phyloP scores from a whole-genome alignment of 176 grass and related monocot species.

The Musa schizocarpa region DNA sequence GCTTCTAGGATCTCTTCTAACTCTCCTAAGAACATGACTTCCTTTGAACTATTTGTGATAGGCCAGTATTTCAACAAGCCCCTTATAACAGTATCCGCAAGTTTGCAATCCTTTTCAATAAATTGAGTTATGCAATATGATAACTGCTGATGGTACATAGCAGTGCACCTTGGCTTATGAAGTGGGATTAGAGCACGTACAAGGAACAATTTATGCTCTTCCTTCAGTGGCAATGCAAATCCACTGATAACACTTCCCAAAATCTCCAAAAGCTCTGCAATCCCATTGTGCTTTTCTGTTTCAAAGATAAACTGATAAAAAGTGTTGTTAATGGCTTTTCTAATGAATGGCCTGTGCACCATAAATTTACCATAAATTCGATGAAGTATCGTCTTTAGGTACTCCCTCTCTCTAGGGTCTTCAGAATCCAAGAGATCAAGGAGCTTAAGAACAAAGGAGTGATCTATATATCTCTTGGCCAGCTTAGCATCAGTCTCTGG shows the following conservation, averaged over 20 bases:
- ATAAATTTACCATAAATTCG: slow-evolving; percentile 27
- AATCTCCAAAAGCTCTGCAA: slow-evolving; percentile 23
- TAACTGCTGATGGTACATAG: slow-evolving; percentile 25
- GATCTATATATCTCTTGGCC: slow-evolving; percentile 22
- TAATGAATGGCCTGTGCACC: slow-evolving; percentile 23
- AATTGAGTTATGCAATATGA: slow-evolving; percentile 28
- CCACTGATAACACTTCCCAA: slow-evolving; percentile 27
- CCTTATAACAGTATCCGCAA: slow-evolving; percentile 22
- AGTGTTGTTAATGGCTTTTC: slow-evolving; percentile 26
- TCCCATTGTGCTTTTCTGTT: slow-evolving; percentile 21
- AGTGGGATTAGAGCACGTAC: slow-evolving; percentile 21
- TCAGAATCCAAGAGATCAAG: slow-evolving; percentile 30
- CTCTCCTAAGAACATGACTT: slow-evolving; percentile 27
- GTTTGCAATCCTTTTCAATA: slow-evolving; percentile 28
- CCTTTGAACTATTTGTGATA: slow-evolving; percentile 27
- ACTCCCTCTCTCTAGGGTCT: slow-evolving; percentile 32
- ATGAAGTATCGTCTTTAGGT: slow-evolving; percentile 25
- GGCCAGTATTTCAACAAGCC: slow-evolving; percentile 28
- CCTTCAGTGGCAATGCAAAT: slow-evolving; percentile 22
- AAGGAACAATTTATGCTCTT: slow-evolving; percentile 26
- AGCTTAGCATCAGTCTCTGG: slow-evolving; percentile 26
- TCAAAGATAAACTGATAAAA: slow-evolving; percentile 21
- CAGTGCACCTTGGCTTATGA: slow-evolving; percentile 23
- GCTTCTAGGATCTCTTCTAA: slow-evolving; percentile 23
- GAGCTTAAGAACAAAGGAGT: slow-evolving; percentile 25